Conservation (phyloP, 164 flowering plant species). For the Tetracentron sinense region DNA sequence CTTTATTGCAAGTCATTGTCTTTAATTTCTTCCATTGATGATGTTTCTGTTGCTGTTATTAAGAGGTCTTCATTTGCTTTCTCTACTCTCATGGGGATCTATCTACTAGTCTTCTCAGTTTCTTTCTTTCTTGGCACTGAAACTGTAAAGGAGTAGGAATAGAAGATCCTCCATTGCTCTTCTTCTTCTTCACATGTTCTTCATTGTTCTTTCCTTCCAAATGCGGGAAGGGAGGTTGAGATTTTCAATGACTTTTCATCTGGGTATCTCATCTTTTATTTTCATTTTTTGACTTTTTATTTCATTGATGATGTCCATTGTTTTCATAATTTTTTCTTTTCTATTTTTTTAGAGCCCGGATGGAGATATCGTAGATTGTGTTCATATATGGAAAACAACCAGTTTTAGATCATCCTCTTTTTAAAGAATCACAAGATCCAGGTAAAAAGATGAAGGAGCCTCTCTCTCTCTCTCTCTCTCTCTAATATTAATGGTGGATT, state of each 20-base stretch:
- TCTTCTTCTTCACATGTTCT: slow-evolving; percentile 16
- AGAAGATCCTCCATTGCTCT: slow-evolving; percentile 6
- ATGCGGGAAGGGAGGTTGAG: slow-evolving; percentile 52
- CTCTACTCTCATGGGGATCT: slow-evolving; percentile 18
- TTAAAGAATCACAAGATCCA: slow-evolving; percentile 90
- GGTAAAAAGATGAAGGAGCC: slow-evolving; percentile 37
- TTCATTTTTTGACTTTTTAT: background rate
- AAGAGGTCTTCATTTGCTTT: too few relatives aligned
- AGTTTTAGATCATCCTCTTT: slow-evolving; percentile 95
- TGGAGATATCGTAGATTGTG: slow-evolving; percentile 93
- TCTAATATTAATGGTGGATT: background rate
- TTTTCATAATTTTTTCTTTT: slow-evolving; percentile 2
- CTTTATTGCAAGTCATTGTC: slow-evolving; percentile 22
- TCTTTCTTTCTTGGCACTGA: slow-evolving; percentile 40
- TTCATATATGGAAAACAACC: slow-evolving; percentile 76
- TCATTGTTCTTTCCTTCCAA: slow-evolving; percentile 14
- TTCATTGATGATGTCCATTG: slow-evolving; percentile 1
- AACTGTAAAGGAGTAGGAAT: slow-evolving; percentile 24
- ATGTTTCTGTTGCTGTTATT: slow-evolving; percentile 21
- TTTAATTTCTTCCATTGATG: slow-evolving; percentile 8
- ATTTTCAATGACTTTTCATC: background rate
- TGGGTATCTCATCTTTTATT: slow-evolving; percentile 5
- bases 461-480: slow-evolving; percentile 5
- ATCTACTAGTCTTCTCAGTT: slow-evolving; percentile 13
- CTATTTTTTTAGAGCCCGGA: slow-evolving; percentile 72